A percentile compares a stretch with the other conserved stretches of the same genome.
Conservation (phyloP, 768 basidiomycete species). For the Auriscalpium vulgare region DNA sequence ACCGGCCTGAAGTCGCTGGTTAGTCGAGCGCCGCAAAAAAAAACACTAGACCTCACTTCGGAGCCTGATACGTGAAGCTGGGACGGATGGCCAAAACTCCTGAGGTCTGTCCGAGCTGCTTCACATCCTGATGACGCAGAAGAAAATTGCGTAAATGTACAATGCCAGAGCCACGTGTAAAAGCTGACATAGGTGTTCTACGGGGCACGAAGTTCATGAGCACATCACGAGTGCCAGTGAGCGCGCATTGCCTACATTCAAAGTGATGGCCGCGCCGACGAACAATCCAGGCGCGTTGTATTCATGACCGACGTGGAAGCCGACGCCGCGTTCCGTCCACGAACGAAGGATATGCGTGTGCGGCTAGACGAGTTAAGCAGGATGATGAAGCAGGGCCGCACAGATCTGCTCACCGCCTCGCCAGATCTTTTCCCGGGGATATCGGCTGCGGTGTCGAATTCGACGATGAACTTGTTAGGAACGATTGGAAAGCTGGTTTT, state of each 20-base stretch:
- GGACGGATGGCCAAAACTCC: constrained; percentile 58
- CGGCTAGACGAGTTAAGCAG: background rate
- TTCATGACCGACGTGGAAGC: background rate
- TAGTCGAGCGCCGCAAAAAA: background rate
- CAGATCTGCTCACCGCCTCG: background rate
- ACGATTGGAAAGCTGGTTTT: background rate
- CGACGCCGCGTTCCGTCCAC: background rate
- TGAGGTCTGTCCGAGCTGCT: constrained; percentile 33
- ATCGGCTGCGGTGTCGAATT: background rate
- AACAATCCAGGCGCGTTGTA: background rate
- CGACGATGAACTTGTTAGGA: background rate
- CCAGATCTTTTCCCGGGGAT: background rate
- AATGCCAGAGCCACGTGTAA: no score
- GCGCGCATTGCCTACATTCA: constrained; percentile 37
- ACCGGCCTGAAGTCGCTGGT: constrained; percentile 31
- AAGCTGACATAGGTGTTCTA: no score
- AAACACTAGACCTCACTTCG: constrained; percentile 27
- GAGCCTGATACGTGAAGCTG: constrained; percentile 34
- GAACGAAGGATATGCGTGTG: background rate
- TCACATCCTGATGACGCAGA: constrained; percentile 33
- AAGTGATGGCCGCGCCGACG: background rate
- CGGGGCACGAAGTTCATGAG: no score
- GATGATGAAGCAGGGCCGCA: background rate
- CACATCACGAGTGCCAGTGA: no score
- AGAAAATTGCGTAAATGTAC: no score